Evolutionary conservation across 495 filamentous ascomycete genomes (phyloP).

Genomic region (Jackrogersella multiformis): DNA sequence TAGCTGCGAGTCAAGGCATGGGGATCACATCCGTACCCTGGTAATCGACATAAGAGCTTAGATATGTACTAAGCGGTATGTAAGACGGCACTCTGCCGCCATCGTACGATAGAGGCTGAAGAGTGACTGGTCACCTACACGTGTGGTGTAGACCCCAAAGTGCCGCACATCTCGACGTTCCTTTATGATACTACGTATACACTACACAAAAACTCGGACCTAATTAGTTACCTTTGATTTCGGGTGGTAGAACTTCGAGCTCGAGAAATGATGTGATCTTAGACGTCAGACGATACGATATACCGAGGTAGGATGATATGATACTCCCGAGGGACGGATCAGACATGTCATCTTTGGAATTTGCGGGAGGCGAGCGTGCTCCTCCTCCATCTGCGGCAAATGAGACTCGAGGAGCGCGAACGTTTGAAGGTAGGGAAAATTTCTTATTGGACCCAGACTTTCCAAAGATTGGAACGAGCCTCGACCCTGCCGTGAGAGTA

Average conservation of each 20-base stretch:
- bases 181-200: slow-evolving; percentile 13
- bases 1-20: slow-evolving; percentile 32
- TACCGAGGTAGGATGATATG: slow-evolving; percentile 18
- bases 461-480: slow-evolving; percentile 29
- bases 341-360: slow-evolving; percentile 15
- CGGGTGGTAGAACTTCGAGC: neutral
- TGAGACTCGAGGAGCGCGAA: slow-evolving; percentile 16
- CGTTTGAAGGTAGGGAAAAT: slow-evolving; percentile 21
- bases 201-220: neutral
- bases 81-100: slow-evolving; percentile 21
- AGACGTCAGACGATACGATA: neutral
- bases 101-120: slow-evolving; percentile 37
- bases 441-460: slow-evolving; percentile 39
- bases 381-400: slow-evolving; percentile 40
- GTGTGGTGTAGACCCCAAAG: slow-evolving; percentile 13
- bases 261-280: neutral
- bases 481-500: slow-evolving; percentile 34
- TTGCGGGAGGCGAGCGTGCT: slow-evolving; percentile 21
- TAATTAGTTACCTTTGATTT: slow-evolving; percentile 1
- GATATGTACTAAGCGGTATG: slow-evolving; percentile 29
- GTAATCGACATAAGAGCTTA: slow-evolving; percentile 37
- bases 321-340: slow-evolving; percentile 9
- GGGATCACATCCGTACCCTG: slow-evolving; percentile 25
- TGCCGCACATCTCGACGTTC: slow-evolving; percentile 7
- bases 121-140: slow-evolving; percentile 39